Conservation (phyloP, 305 asterid species). For the Fraxinus angustifolia region DNA sequence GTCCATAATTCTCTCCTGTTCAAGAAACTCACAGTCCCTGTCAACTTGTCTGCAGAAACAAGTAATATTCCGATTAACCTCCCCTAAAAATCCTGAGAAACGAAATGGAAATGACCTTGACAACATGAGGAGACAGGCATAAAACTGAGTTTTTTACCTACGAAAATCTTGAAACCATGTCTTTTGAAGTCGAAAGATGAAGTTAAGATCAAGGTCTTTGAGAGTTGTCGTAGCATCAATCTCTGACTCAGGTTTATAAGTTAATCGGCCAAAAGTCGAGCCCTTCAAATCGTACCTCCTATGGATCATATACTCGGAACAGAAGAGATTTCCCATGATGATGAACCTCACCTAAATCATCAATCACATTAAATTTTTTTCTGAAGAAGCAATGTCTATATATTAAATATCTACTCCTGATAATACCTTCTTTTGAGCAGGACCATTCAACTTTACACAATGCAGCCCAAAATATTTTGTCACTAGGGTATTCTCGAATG, state of each 20-base stretch:
- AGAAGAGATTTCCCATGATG: conserved; percentile 85
- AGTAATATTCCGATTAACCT: not conserved
- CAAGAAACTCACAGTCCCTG: conserved; percentile 79
- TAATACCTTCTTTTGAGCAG: conserved; percentile 67
- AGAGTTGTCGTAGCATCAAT: conserved; percentile 89
- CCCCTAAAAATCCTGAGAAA: not conserved
- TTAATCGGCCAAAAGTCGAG: conserved; percentile 86
- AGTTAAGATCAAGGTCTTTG: conserved; percentile 90
- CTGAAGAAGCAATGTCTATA: not conserved
- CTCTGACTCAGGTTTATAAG: conserved; percentile 91
- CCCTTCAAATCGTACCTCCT: conserved; percentile 83
- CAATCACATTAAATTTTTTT: not conserved
- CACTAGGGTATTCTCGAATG: conserved; percentile 74
- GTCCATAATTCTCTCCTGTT: conserved; percentile 91
- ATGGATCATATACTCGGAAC: conserved; percentile 69
- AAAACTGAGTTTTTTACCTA: conserved; percentile 37
- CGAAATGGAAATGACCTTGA: not conserved
- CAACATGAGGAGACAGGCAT: not conserved
- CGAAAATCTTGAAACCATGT: conserved; percentile 86
- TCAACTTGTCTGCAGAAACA: conserved; percentile 71
- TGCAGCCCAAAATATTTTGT: conserved; percentile 82
- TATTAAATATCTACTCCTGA: not conserved
- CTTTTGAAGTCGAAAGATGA: conserved; percentile 69
- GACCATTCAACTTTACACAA: conserved; percentile 75
- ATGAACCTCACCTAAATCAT: conserved; percentile 70